phyloP scores from a whole-genome alignment of 2,329 filamentous ascomycete species.

The Penicillium psychrosexuale region DNA sequence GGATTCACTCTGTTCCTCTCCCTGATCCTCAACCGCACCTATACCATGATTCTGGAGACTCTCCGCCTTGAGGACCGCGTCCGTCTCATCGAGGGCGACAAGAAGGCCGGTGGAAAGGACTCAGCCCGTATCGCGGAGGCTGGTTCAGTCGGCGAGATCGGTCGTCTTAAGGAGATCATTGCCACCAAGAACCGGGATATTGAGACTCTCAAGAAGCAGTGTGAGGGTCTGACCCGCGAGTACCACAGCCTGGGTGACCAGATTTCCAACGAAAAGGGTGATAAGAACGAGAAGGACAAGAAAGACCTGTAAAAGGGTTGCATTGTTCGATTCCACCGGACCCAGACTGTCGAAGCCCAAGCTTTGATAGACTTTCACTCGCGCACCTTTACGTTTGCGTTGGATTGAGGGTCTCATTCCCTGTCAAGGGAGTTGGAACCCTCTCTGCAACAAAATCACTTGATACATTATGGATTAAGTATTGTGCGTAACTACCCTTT shows the following conservation, averaged over 20 bases:
- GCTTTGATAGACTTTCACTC: not conserved
- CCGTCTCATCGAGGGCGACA: constrained; percentile 72
- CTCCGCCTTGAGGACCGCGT: constrained; percentile 90
- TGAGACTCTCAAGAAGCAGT: constrained; percentile 88
- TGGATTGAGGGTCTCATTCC: not conserved
- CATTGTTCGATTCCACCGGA: not conserved
- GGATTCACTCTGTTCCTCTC: constrained; percentile 99
- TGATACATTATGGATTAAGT: not conserved
- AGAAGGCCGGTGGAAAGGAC: constrained; percentile 61
- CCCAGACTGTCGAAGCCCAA: not conserved
- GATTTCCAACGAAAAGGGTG: constrained; percentile 56
- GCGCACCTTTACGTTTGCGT: not conserved
- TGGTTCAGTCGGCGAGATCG: constrained; percentile 69
- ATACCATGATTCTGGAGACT: constrained; percentile 91
- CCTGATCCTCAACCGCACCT: constrained; percentile 95
- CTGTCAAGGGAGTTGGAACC: not conserved
- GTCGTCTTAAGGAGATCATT: constrained; percentile 69
- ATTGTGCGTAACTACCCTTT: constrained; percentile 3
- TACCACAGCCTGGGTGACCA: constrained; percentile 84
- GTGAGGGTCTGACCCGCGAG: constrained; percentile 74
- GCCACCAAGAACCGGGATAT: constrained; percentile 77
- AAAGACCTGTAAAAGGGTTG: constrained; percentile 51
- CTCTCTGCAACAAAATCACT: not conserved
- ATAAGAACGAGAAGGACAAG: constrained; percentile 54
- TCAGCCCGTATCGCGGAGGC: constrained; percentile 68